phyloP scores from a whole-genome alignment of 139 green algal genomes.

The Zygnema cylindricum region DNA sequence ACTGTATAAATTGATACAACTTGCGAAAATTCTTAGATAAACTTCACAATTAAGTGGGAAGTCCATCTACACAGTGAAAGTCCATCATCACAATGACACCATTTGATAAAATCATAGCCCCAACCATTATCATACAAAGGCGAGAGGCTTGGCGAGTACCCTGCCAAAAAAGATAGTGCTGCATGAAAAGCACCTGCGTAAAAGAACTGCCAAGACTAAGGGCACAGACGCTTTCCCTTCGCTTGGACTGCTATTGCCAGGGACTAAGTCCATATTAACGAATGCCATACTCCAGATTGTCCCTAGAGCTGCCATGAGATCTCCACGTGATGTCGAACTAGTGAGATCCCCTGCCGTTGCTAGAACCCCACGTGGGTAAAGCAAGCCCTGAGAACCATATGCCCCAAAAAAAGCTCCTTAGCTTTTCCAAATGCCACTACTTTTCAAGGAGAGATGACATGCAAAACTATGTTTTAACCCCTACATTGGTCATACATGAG shows the following conservation, averaged over 20 bases:
- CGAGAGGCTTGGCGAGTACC: too few relatives aligned
- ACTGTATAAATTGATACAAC: too few relatives aligned
- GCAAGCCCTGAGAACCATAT: background rate
- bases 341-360: background rate
- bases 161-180: conserved; percentile 9
- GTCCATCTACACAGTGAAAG: too few relatives aligned
- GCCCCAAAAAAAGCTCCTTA: background rate
- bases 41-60: too few relatives aligned
- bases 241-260: background rate
- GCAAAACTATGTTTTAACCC: too few relatives aligned
- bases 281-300: conserved; percentile 58
- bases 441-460: too few relatives aligned
- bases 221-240: conserved; percentile 1
- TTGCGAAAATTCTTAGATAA: too few relatives aligned
- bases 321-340: background rate
- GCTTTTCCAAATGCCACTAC: background rate
- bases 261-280: background rate
- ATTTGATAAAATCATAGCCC: too few relatives aligned
- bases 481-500: too few relatives aligned
- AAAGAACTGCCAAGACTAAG: conserved; percentile 17
- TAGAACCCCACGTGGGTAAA: background rate
- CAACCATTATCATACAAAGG: too few relatives aligned
- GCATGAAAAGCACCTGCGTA: conserved; percentile 15
- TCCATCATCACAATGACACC: too few relatives aligned
- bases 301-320: background rate